Evolutionary conservation across 2,329 filamentous ascomycete species (phyloP).

Genomic region (Aspergillus tubingensis): DNA sequence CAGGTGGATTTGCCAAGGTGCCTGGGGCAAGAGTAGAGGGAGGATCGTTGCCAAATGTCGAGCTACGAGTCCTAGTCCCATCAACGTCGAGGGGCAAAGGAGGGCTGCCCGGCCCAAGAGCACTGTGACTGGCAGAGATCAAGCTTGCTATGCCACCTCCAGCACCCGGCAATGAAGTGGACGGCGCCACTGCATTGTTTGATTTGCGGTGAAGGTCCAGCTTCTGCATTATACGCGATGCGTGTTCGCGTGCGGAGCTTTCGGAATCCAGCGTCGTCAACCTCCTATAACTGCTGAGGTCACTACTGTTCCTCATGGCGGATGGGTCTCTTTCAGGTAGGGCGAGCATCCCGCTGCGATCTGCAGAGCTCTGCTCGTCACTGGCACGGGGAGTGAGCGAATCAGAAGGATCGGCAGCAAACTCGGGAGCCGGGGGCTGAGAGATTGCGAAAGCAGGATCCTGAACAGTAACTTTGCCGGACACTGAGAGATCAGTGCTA

Average conservation of each 20-base stretch:
- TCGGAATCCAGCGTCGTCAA: constrained; percentile 60
- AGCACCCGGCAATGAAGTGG: constrained; percentile 44
- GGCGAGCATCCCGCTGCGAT: constrained; percentile 66
- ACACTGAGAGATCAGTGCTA: constrained; percentile 51
- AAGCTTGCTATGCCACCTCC: constrained; percentile 76
- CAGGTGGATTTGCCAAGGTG: constrained; percentile 80
- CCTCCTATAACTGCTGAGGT: constrained; percentile 58
- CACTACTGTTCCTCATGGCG: constrained; percentile 68
- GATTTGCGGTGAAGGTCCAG: constrained; percentile 84
- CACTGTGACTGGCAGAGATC: constrained; percentile 79
- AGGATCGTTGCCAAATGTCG: constrained; percentile 48
- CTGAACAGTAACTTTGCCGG: constrained; percentile 48
- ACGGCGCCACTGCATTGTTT: constrained; percentile 56
- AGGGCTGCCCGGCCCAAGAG: constrained; percentile 66
- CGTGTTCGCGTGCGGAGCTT: constrained; percentile 70
- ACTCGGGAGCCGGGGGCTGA: constrained; percentile 83
- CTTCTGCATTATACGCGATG: constrained; percentile 87
- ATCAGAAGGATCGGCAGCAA: constrained; percentile 77
- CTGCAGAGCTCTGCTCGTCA: constrained; percentile 58
- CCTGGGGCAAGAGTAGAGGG: constrained; percentile 72
- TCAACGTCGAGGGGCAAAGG: constrained; percentile 38
- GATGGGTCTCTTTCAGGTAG: constrained; percentile 64
- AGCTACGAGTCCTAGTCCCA: constrained; percentile 35
- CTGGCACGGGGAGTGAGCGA: constrained; percentile 58
- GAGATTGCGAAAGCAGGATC: constrained; percentile 89